These are phyloP conservation scores for Cymbopogon flexuosus DNA, from an alignment of 202 grass and related monocot species.

Conservation along the genomic window DNA sequence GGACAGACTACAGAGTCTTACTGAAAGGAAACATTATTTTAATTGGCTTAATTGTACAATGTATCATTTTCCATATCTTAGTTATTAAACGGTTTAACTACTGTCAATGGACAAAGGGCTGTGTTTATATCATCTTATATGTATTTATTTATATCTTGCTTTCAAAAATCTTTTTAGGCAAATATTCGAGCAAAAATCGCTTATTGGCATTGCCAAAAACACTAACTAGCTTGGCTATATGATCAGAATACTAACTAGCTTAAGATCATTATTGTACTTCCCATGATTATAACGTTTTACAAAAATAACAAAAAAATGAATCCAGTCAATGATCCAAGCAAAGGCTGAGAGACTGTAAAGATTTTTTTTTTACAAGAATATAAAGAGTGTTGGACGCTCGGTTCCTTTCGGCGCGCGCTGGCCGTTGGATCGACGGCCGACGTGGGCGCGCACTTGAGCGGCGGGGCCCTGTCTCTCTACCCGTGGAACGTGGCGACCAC, in stretches of 20 bases:
- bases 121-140: too few species aligned
- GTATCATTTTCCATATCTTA: not conserved
- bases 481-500: conserved; percentile 25
- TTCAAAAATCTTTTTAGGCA: too few species aligned
- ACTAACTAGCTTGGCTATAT: too few species aligned
- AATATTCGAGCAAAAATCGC: too few species aligned
- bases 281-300: not conserved
- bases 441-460: not conserved
- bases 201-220: too few species aligned
- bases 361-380: too few species aligned
- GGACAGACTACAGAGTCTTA: not conserved
- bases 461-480: not conserved
- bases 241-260: too few species aligned
- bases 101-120: not conserved
- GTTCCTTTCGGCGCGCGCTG: not conserved
- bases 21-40: not conserved
- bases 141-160: too few species aligned
- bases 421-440: conserved; percentile 22
- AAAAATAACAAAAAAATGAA: not conserved
- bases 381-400: not conserved
- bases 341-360: not conserved
- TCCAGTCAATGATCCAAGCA: not conserved
- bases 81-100: not conserved
- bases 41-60: not conserved
- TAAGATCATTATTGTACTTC: too few species aligned